Evolutionary conservation across 176 grass and related monocot genomes (phyloP).

Genomic region (Luzula sylvatica): DNA sequence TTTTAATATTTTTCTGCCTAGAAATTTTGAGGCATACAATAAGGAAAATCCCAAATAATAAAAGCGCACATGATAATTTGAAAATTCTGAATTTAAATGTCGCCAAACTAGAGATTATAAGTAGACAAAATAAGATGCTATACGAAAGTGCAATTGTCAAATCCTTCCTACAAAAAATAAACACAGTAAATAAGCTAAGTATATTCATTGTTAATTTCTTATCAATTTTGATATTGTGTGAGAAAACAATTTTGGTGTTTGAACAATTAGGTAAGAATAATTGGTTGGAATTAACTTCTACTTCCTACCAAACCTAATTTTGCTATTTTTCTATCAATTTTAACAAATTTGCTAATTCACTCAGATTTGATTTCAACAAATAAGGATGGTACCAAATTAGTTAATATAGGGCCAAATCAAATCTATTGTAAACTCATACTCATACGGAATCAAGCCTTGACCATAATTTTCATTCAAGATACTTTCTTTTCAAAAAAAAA

Average conservation of each 20-base stretch:
- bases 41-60: conserved; percentile 63
- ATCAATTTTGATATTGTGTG: too few species aligned
- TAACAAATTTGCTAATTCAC: not conserved
- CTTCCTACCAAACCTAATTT: not conserved
- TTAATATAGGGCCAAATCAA: not conserved
- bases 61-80: conserved; percentile 47
- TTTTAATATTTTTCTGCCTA: conserved; percentile 74
- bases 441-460: not conserved
- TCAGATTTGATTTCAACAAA: not conserved
- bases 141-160: conserved; percentile 57
- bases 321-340: not conserved
- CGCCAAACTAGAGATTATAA: conserved; percentile 56
- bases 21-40: conserved; percentile 63
- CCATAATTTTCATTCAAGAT: not conserved
- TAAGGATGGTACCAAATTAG: not conserved
- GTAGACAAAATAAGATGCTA: conserved; percentile 48
- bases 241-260: too few species aligned
- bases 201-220: too few species aligned
- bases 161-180: conserved; percentile 53
- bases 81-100: conserved; percentile 51
- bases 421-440: conserved; percentile 1
- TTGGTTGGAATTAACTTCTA: not conserved
- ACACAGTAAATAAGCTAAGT: conserved; percentile 7
- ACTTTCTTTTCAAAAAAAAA: not conserved
- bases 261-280: too few species aligned